Conservation (phyloP, 2,329 filamentous ascomycete species). For the Pyricularia grisea region DNA sequence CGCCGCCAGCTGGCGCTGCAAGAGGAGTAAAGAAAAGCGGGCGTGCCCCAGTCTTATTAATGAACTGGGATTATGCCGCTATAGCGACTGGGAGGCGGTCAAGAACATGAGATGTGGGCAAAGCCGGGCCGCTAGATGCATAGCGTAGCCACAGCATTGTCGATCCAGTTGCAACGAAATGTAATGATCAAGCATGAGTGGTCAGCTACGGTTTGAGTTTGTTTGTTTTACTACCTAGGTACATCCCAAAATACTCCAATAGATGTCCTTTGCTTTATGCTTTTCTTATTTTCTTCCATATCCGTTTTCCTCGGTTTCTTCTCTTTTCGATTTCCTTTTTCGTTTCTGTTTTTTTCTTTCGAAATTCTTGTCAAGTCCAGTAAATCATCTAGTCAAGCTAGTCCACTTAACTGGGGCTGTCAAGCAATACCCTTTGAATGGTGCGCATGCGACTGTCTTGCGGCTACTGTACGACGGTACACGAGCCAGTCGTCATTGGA, state of each 20-base stretch:
- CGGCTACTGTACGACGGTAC: background rate
- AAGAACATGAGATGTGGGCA: background rate
- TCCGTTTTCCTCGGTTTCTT: too few relatives aligned
- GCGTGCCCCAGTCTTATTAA: background rate
- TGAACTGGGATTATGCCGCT: background rate
- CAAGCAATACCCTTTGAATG: background rate
- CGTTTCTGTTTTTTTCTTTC: background rate
- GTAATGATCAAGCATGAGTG: background rate
- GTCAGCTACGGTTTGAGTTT: background rate
- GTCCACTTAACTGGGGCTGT: background rate
- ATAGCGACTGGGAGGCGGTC: background rate
- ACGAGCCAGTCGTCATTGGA: background rate
- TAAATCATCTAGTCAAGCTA: background rate
- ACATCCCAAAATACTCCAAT: background rate
- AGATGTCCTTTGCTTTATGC: background rate
- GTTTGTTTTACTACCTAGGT: background rate
- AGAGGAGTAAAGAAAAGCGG: background rate
- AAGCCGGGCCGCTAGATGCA: background rate
- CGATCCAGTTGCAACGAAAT: background rate
- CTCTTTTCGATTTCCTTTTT: too few relatives aligned
- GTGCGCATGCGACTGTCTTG: background rate
- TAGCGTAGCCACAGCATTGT: background rate
- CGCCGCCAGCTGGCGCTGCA: background rate
- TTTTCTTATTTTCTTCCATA: too few relatives aligned
- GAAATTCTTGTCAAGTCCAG: background rate